Evolutionary conservation across 495 filamentous ascomycete species (phyloP), one percentile per base, ranked within the genome.

Genomic region (Xylaria flabelliformis): DNA sequence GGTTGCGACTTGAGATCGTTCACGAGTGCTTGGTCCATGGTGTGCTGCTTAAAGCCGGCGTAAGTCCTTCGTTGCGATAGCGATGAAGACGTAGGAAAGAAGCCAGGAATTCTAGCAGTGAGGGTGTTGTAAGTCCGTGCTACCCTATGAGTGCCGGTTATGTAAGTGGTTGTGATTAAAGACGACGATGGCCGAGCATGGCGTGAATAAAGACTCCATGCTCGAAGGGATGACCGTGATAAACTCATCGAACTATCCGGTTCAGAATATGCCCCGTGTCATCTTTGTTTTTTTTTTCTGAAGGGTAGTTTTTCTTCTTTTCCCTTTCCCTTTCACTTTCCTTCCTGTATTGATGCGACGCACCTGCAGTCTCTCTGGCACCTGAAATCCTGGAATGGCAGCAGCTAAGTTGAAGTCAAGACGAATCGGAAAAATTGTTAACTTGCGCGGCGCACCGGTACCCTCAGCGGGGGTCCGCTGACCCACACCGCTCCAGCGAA

Each of bases 121-220:
- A n/a, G 29, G 19, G 69, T 32, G 32, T 56, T 56, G 56, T 71
- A 19, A 64, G 46, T 55, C 46, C 21, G 34, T 2, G 48, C 8
- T 4, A 48, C 41, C 32, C 1, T 15, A 4, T 7, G 55, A 50
- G 63, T 24, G 61, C 41, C 9, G 29, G 58, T 15, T 21, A 44
- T 26, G 34, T 32, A 39, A 51, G 26, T 19, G 41, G 67, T 19
- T 39, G 71, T 66, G 29, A 44, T 48, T 34, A 41, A 64, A 64
- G 67, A 72, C 61, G 72, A 61, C 32, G 48, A 44, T 26, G 58
- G 67, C 29, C 69, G 67, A 73, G 74, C 71, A 74, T 63, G 67
- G 63, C 69, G 67, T 62, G 72, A 67, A 51, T 65, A 26, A 64
- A 62, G 73, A 64, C 73, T 78, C 77, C 77, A 78, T 79, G 69